These are phyloP conservation scores for Geosiphon pyriformis DNA, from an alignment of 192 early-diverging fungal species.

Conservation along the genomic window DNA sequence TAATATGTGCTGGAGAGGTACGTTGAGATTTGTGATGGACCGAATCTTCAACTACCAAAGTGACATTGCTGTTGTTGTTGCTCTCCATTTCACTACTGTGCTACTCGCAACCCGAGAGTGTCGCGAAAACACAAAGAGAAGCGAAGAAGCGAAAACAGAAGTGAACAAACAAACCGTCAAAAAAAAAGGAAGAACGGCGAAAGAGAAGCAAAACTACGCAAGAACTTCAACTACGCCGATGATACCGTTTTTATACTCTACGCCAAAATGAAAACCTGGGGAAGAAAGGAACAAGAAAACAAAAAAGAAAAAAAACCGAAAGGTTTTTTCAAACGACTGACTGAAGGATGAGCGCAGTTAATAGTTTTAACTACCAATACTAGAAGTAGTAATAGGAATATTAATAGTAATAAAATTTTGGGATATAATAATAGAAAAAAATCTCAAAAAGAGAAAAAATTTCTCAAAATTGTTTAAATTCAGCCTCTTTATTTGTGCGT, in stretches of 20 bases:
- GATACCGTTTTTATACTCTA: no score
- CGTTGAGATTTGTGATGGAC: not conserved
- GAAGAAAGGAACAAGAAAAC: not conserved
- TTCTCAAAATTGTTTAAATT: no score
- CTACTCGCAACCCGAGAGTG: not conserved
- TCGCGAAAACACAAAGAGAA: not conserved
- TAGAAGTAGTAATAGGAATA: not conserved
- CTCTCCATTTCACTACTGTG: slow-evolving; percentile 8
- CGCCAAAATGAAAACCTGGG: no score
- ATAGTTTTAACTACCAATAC: not conserved
- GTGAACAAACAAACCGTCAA: not conserved
- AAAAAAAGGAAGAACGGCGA: not conserved
- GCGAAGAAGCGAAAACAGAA: not conserved
- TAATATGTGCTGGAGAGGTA: not conserved
- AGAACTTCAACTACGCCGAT: no score
- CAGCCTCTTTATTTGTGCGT: no score
- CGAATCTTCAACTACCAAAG: not conserved
- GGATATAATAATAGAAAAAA: not conserved
- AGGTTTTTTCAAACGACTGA: not conserved
- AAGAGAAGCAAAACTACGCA: not conserved
- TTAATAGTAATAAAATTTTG: not conserved
- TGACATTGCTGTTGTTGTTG: slow-evolving; percentile 1
- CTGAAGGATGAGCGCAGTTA: not conserved
- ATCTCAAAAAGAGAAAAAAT: no score
- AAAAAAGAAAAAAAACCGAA: not conserved